Base-by-base conservation (phyloP, 805 yeast species). In the Candida ovalis region DNA sequence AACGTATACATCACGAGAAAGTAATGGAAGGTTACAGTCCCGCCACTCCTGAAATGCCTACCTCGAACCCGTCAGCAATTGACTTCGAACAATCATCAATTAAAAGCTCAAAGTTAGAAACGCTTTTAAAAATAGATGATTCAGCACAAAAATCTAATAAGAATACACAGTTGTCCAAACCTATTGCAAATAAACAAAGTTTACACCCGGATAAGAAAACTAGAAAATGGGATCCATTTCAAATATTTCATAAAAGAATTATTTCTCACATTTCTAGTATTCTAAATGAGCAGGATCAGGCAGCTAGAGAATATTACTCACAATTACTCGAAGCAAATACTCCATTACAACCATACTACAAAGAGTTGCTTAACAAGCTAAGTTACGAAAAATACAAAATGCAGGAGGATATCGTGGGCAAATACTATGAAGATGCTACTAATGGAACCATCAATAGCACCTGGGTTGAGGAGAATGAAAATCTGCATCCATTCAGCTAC, bases 341-440 rank as follows among this genome's bases (percentile, higher is more conserved):
- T 18, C 43, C 40, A 1, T 21, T 44, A 10, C 43, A 44, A 22
- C 47, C 47, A 23, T 44, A 44, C 33, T 44, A 27, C 18, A 25
- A 18, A 13, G 47, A 44, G 40, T 15, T 39, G 5, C 19, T 40
- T 22, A 39, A 17, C 12, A 37, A 28, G 5, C 19, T 38, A 1
- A 22, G 19, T 13, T 13, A 37, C 12, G 42, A 37, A 23, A 42
- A 28, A 8, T 44, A 44, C 32, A 42, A 44, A 13, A 25, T 35
- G 46, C 8, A 44, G 15, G 28, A 44, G n/a, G 22, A 30, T 5
- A 22, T 44, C 12, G 19, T 44, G 3, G 42, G 27, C n/a, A 17
- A 38, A 2, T 37, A 44, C 27, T 44, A 37, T 21, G 24, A 28
- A 12, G 42, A 38, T 4, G 18, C 28, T 10, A 17, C 24, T 1